Evolutionary conservation across 495 filamentous ascomycete species (phyloP).

Genomic region (Xylaria nigripes): DNA sequence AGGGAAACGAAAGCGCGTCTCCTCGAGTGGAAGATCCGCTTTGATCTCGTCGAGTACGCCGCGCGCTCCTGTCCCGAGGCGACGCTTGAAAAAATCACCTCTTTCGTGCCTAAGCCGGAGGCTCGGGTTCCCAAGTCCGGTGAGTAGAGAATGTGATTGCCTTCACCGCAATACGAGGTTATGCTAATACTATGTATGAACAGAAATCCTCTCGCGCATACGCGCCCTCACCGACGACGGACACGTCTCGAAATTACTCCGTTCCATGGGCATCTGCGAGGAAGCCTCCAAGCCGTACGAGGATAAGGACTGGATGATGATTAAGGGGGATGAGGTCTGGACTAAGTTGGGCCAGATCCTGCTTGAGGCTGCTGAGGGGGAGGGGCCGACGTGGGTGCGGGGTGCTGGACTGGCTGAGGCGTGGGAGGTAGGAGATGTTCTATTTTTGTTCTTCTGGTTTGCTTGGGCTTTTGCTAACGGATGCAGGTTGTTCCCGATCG

Average conservation of each 20-base stretch:
- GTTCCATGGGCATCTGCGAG: constrained; percentile 50
- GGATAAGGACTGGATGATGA: constrained; percentile 38
- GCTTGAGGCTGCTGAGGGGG: constrained; percentile 46
- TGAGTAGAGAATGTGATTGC: too few relatives aligned
- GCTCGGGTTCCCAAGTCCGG: neutral
- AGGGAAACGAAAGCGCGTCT: constrained; percentile 49
- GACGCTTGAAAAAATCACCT: constrained; percentile 43
- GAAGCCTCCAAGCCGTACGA: constrained; percentile 24
- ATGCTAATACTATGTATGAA: too few relatives aligned
- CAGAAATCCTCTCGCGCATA: constrained; percentile 48
- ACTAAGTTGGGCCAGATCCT: constrained; percentile 57
- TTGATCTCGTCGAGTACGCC: constrained; percentile 60
- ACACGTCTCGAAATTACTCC: constrained; percentile 62
- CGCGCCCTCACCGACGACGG: constrained; percentile 61
- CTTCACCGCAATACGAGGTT: too few relatives aligned
- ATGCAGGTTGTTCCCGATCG: neutral
- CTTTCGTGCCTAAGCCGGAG: constrained; percentile 40
- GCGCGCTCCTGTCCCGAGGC: constrained; percentile 51
- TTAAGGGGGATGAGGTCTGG: constrained; percentile 63
- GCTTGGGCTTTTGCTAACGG: neutral
- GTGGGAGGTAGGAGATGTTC: constrained; percentile 39
- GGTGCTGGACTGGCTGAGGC: constrained; percentile 49
- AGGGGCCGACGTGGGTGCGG: constrained; percentile 44
- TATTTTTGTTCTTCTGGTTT: neutral
- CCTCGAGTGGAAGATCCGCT: constrained; percentile 66